Conservation (phyloP, 495 filamentous ascomycete species). For the Podospora bellae-mahoneyi region DNA sequence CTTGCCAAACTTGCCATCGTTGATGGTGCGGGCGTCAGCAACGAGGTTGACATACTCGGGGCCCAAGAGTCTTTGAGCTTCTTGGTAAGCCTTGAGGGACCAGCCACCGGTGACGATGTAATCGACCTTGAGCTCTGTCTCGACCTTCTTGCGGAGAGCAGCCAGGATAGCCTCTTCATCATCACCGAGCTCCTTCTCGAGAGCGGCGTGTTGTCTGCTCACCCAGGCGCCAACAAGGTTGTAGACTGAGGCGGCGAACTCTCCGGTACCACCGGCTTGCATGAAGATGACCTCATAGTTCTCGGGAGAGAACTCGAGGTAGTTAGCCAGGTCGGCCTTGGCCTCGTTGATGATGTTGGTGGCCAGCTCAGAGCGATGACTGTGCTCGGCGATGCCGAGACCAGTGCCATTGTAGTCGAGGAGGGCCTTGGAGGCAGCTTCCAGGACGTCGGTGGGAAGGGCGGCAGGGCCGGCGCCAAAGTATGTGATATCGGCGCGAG, state of each 20-base stretch:
- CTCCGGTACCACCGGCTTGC: conserved; percentile 78
- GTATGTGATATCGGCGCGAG: conserved; percentile 37
- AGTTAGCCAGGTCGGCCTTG: conserved; percentile 61
- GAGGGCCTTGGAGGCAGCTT: conserved; percentile 68
- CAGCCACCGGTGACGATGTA: conserved; percentile 93
- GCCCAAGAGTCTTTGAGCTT: conserved; percentile 73
- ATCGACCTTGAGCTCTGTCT: conserved; percentile 69
- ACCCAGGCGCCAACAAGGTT: conserved; percentile 83
- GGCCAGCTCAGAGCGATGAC: conserved; percentile 79
- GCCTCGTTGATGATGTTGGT: conserved; percentile 62
- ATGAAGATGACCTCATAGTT: conserved; percentile 78
- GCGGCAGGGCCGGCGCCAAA: conserved; percentile 85
- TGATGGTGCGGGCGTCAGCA: conserved; percentile 63
- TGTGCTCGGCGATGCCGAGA: conserved; percentile 79
- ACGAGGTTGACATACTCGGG: conserved; percentile 75
- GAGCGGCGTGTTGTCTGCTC: conserved; percentile 50
- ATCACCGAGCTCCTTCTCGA: conserved; percentile 35
- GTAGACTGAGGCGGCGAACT: conserved; percentile 77
- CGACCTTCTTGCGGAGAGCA: conserved; percentile 57
- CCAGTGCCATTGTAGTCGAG: conserved; percentile 80
- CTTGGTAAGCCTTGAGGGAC: conserved; percentile 88
- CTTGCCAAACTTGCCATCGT: conserved; percentile 81
- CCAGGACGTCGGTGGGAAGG: conserved; percentile 74
- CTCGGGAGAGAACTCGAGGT: conserved; percentile 66
- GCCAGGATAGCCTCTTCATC: conserved; percentile 51